phyloP scores from a whole-genome alignment of 129 eudicot genomes.

The Chrysanthemum lavandulifolium region DNA sequence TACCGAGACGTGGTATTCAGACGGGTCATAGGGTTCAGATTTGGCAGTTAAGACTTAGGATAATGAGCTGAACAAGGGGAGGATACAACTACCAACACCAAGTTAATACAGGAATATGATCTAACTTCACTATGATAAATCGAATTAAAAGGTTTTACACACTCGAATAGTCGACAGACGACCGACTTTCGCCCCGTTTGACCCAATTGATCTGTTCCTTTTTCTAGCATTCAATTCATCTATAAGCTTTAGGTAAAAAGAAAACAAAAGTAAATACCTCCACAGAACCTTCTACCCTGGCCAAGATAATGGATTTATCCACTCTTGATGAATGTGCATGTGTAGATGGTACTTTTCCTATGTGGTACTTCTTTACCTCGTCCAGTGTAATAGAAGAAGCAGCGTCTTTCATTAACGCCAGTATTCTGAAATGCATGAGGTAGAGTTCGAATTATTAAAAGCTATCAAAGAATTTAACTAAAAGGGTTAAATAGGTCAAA shows the following conservation, averaged over 20 bases:
- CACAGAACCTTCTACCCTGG: slow-evolving; percentile 74
- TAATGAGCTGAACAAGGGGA: not conserved
- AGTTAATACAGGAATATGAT: not conserved
- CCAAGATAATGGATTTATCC: slow-evolving; percentile 58
- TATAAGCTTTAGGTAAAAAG: not conserved
- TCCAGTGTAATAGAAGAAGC: slow-evolving; percentile 62
- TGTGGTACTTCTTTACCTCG: slow-evolving; percentile 48
- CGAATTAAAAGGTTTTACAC: not conserved
- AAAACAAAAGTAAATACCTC: slow-evolving; percentile 45
- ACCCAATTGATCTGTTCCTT: not conserved
- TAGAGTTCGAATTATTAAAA: not conserved
- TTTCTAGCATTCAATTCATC: not conserved
- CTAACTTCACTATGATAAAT: not conserved
- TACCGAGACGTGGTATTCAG: no score
- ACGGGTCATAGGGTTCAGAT: not conserved
- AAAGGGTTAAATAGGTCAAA: no score
- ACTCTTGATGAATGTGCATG: slow-evolving; percentile 45
- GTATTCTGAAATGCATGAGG: slow-evolving; percentile 49
- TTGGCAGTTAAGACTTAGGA: not conserved
- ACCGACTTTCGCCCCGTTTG: no score
- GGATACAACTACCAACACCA: not conserved
- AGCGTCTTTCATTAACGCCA: slow-evolving; percentile 58
- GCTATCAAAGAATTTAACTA: not conserved
- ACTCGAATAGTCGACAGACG: not conserved
- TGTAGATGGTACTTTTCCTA: slow-evolving; percentile 47